phyloP scores from a whole-genome alignment of 2,329 filamentous ascomycete genomes.

The Colletotrichum coccodes region DNA sequence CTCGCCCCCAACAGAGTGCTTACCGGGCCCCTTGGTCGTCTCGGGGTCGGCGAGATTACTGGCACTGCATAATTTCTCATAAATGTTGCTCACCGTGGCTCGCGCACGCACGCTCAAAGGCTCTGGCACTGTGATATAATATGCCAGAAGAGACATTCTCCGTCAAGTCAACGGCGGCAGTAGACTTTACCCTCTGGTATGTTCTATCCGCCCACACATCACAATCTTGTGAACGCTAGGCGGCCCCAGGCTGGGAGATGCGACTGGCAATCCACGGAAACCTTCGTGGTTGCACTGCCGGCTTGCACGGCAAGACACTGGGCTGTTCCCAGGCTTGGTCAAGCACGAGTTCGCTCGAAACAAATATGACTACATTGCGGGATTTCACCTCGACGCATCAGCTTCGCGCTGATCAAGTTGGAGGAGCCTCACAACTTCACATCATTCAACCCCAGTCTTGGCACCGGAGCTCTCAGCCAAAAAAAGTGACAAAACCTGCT shows the following conservation, averaged over 20 bases:
- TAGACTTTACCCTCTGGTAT: neutral
- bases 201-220: neutral
- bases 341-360: neutral
- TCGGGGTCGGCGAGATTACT: neutral
- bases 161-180: neutral
- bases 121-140: neutral
- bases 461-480: neutral
- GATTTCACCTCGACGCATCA: neutral
- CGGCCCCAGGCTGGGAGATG: conserved; percentile 4
- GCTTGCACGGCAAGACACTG: conserved; percentile 7
- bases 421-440: neutral
- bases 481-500: neutral
- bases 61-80: neutral
- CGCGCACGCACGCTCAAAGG: neutral
- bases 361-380: neutral
- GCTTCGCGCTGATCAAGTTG: neutral
- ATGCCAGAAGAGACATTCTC: neutral
- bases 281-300: conserved; percentile 21
- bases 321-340: neutral
- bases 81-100: neutral
- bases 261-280: conserved; percentile 8
- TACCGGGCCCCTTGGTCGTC: neutral
- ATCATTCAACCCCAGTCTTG: neutral
- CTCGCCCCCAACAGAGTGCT: neutral
- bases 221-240: conserved; percentile 1